Percentiles rank a stretch among this genome's conserved stretches.
Evolutionary conservation across 345 rosid species (phyloP).

Genomic region (Salix koriyanagi): DNA sequence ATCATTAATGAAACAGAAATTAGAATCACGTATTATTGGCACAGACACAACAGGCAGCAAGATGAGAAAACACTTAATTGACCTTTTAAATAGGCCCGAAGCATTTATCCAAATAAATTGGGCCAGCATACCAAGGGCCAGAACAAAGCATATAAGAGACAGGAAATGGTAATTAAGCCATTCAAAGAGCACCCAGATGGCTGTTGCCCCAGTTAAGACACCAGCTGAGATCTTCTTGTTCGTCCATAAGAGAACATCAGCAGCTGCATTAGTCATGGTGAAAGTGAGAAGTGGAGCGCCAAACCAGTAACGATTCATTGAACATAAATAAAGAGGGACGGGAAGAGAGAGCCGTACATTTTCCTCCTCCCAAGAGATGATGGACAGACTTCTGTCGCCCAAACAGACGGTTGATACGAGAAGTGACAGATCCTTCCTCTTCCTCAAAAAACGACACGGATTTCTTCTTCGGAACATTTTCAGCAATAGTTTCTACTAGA

Average conservation of each 20-base stretch:
- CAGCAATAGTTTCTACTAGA: conserved; percentile 58
- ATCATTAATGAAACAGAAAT: background rate
- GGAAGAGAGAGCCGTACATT: conserved; percentile 39
- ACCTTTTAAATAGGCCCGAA: conserved; percentile 69
- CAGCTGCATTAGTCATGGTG: conserved; percentile 51
- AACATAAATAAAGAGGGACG: background rate
- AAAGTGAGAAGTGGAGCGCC: background rate
- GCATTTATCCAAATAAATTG: conserved; percentile 85
- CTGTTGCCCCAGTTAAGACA: conserved; percentile 61
- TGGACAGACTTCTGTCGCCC: conserved; percentile 78
- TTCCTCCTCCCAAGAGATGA: conserved; percentile 85
- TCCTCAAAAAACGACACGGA: conserved; percentile 59
- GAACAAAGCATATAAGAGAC: conserved; percentile 53
- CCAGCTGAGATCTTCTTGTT: conserved; percentile 90
- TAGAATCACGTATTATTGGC: background rate
- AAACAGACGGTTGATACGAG: conserved; percentile 64
- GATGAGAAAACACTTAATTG: background rate
- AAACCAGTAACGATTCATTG: background rate
- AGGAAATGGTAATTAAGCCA: conserved; percentile 87
- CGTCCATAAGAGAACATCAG: conserved; percentile 97
- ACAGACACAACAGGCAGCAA: conserved; percentile 1
- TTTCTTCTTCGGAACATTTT: conserved; percentile 57
- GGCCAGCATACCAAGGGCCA: conserved; percentile 75
- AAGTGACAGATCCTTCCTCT: conserved; percentile 41
- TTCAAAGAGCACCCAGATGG: conserved; percentile 83